These are phyloP conservation scores for Physcomitrellopsis africana DNA, from an alignment of 225 moss, liverwort and hornwort genomes.

Conservation along the genomic window DNA sequence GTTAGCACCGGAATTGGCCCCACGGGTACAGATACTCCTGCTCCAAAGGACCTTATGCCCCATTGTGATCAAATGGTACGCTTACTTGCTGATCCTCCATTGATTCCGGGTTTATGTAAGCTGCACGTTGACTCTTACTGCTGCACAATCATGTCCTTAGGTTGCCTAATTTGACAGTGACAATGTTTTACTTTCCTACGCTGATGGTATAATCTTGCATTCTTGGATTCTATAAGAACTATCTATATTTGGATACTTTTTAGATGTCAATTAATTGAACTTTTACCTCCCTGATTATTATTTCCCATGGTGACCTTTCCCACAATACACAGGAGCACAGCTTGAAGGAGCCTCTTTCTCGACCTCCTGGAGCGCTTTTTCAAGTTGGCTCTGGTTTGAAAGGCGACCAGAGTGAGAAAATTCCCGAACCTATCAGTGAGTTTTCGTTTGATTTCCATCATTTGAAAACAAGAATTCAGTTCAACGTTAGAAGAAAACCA, in stretches of 20 bases:
- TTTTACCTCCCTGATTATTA: slow-evolving; percentile 12
- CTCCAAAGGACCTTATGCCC: slow-evolving; percentile 52
- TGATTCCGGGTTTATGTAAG: background rate
- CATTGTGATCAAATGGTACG: slow-evolving; percentile 37
- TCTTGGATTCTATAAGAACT: background rate
- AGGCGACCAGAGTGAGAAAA: slow-evolving; percentile 26
- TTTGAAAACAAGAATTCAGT: background rate
- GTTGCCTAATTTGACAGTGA: background rate
- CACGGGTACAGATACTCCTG: slow-evolving; percentile 64
- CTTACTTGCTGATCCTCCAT: background rate
- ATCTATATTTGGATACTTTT: background rate
- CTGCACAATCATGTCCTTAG: background rate
- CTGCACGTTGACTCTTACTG: background rate
- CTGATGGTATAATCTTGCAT: background rate
- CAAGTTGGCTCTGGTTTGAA: slow-evolving; percentile 52
- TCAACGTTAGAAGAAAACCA: background rate
- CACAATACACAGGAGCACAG: slow-evolving; percentile 39
- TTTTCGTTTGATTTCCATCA: slow-evolving; percentile 6
- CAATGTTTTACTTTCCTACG: too few species aligned
- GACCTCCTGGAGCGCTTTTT: slow-evolving; percentile 56
- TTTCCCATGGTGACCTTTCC: slow-evolving; percentile 12
- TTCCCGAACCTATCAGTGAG: slow-evolving; percentile 46
- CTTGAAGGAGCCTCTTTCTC: slow-evolving; percentile 58
- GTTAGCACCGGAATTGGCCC: slow-evolving; percentile 61
- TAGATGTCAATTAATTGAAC: background rate